These are phyloP conservation scores for Lachancea lanzarotensis DNA, from an alignment of 805 yeast genomes.

Conservation along the genomic window DNA sequence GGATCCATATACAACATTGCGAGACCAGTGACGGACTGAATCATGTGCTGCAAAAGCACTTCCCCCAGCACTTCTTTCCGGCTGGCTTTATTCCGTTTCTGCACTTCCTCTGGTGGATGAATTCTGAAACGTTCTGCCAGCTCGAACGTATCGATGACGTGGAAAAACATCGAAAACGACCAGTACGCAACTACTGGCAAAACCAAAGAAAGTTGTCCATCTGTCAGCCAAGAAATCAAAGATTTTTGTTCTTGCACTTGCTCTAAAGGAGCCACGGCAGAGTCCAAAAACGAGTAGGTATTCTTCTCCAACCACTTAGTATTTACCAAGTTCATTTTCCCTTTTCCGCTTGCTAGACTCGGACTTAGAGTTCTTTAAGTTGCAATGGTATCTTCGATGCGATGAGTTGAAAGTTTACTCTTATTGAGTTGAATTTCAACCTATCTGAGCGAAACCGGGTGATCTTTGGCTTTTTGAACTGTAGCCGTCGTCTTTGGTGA, in stretches of 20 bases:
- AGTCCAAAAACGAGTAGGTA: constrained; percentile 19
- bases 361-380: no score
- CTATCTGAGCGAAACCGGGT: no score
- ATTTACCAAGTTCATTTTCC: background rate
- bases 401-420: background rate
- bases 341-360: no score
- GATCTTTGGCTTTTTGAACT: no score
- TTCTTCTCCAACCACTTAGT: constrained; percentile 6
- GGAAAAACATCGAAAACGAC: constrained; percentile 68
- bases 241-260: constrained; percentile 31
- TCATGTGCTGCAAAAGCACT: constrained; percentile 75
- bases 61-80: constrained; percentile 66
- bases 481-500: no score
- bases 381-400: no score
- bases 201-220: constrained; percentile 62
- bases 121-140: constrained; percentile 80
- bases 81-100: constrained; percentile 67
- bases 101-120: constrained; percentile 86
- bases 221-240: constrained; percentile 58
- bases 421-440: background rate
- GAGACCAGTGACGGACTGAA: constrained; percentile 71
- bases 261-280: constrained; percentile 28
- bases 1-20: constrained; percentile 52
- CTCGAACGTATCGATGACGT: constrained; percentile 63
- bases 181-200: constrained; percentile 83